phyloP scores from a whole-genome alignment of 176 grass and related monocot genomes.

The Secale cereale region DNA sequence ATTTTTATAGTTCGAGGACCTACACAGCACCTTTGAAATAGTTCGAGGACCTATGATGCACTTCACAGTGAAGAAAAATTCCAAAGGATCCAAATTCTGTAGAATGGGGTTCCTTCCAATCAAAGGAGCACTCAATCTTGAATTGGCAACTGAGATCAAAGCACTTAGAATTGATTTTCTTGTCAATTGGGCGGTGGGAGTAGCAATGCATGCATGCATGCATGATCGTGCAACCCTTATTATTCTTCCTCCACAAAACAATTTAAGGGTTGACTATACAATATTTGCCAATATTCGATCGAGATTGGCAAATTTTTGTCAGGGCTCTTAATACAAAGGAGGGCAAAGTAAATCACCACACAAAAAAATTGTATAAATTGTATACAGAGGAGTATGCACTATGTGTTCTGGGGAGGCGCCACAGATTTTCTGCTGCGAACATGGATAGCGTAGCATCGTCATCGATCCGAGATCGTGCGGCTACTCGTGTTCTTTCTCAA shows the following conservation, averaged over 20 bases:
- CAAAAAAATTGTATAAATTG: no score
- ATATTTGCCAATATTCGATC: no score
- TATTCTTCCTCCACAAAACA: no score
- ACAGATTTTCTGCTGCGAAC: conserved; percentile 19
- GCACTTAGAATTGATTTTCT: not conserved
- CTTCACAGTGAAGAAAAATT: no score
- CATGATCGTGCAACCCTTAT: conserved; percentile 1
- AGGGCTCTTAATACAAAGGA: conserved; percentile 11
- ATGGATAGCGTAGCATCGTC: conserved; percentile 25
- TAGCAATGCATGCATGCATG: conserved; percentile 5
- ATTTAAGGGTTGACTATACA: no score
- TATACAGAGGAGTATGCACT: conserved; percentile 2
- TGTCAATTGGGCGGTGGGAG: not conserved
- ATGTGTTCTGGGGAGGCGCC: conserved; percentile 15
- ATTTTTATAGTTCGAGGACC: no score
- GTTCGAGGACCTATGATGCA: no score
- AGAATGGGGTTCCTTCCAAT: no score
- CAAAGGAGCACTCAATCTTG: no score
- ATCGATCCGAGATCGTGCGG: not conserved
- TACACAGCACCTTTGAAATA: no score
- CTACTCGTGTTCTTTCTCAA: conserved; percentile 16
- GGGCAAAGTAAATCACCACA: not conserved
- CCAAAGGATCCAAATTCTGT: no score
- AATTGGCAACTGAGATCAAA: not conserved
- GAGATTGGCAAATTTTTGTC: not conserved